Percentiles rank a stretch among this genome's conserved stretches.
These are phyloP conservation scores for Ogataea pini DNA, from an alignment of 805 yeast species.

Conservation along the genomic window DNA sequence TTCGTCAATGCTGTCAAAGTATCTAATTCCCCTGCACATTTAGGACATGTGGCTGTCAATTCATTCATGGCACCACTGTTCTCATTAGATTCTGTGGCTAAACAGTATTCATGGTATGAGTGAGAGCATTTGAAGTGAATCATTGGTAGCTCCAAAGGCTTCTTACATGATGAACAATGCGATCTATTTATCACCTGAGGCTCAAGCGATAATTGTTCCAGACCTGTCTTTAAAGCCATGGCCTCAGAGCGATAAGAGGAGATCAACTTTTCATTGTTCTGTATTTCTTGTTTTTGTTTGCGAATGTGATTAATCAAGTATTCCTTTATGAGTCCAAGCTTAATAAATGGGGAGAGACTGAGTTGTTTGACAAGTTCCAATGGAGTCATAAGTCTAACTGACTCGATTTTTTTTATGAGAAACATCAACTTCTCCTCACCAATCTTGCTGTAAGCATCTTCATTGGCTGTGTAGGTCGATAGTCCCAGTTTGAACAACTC, in stretches of 20 bases:
- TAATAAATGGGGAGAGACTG: constrained; percentile 60
- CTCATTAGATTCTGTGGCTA: constrained; percentile 22
- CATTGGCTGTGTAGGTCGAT: constrained; percentile 58
- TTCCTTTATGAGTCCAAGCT: constrained; percentile 64
- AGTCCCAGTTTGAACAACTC: constrained; percentile 68
- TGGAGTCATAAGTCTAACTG: constrained; percentile 61
- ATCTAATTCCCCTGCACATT: constrained; percentile 71
- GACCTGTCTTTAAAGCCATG: constrained; percentile 48
- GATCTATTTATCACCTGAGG: constrained; percentile 61
- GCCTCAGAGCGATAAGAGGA: constrained; percentile 70
- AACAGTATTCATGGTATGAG: constrained; percentile 80
- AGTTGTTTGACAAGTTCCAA: constrained; percentile 74
- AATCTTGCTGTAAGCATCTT: constrained; percentile 49
- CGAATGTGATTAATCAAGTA: constrained; percentile 63
- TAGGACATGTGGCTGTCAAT: constrained; percentile 54
- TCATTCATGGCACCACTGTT: constrained; percentile 11
- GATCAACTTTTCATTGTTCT: constrained; percentile 65
- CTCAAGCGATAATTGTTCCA: constrained; percentile 48
- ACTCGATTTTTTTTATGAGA: constrained; percentile 55
- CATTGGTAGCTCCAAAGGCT: constrained; percentile 71
- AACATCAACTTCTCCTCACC: constrained; percentile 50
- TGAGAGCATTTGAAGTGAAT: constrained; percentile 86
- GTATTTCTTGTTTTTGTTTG: constrained; percentile 61
- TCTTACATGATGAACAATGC: constrained; percentile 65
- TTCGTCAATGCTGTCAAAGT: constrained; percentile 57